Percentiles rank a stretch among this genome's conserved stretches.
These are phyloP conservation scores for Cucumis cinereus DNA, from an alignment of 306 rosid species.

Conservation along the genomic window DNA sequence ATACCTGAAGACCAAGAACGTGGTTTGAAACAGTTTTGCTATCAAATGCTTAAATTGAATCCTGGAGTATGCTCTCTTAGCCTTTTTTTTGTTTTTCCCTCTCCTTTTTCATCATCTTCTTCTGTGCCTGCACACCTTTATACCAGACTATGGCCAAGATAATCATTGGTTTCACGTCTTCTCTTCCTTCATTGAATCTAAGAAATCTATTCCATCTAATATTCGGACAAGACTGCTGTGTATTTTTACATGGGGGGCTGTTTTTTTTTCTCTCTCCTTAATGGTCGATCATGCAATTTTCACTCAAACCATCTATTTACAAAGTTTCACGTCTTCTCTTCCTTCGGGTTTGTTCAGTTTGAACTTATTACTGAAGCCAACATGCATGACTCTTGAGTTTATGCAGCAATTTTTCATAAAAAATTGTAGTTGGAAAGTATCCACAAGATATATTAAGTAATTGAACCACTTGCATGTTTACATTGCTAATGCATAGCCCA, in stretches of 20 bases:
- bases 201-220: neutral
- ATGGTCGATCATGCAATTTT: neutral
- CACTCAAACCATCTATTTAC: neutral
- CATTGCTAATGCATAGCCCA: neutral
- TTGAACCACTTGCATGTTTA: neutral
- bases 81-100: neutral
- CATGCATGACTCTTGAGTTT: neutral
- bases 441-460: neutral
- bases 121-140: neutral
- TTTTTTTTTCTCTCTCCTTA: neutral
- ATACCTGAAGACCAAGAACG: conserved; percentile 90
- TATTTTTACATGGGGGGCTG: neutral
- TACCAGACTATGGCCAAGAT: neutral
- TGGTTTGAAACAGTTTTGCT: conserved; percentile 78
- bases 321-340: neutral
- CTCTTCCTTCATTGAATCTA: neutral
- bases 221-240: neutral
- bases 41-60: conserved; percentile 72
- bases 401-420: neutral
- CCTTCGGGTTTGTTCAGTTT: neutral
- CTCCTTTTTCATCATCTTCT: neutral
- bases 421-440: neutral
- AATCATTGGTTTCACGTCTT: neutral
- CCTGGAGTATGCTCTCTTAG: conserved; percentile 47
- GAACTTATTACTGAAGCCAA: neutral